Conservation (phyloP, 2,329 filamentous ascomycete species). For the Venturiaceae sp. region DNA sequence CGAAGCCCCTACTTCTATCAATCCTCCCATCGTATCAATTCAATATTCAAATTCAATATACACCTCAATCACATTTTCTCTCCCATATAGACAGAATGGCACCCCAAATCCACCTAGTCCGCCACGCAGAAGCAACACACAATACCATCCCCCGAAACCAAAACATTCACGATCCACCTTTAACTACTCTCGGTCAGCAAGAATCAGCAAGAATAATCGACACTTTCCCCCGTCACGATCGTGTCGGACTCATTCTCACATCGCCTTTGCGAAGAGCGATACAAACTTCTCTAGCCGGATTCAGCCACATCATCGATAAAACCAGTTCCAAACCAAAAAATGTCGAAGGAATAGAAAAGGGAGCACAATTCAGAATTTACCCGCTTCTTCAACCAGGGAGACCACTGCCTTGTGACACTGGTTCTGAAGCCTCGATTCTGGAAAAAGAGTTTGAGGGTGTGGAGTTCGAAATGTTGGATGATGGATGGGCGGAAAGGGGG, state of each 20-base stretch:
- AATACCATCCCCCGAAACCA: slow-evolving; percentile 10
- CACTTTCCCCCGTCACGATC: background rate
- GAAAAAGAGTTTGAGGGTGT: background rate
- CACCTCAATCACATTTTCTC: no score
- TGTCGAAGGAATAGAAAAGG: slow-evolving; percentile 7
- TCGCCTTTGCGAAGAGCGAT: slow-evolving; percentile 10
- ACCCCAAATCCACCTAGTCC: slow-evolving; percentile 10
- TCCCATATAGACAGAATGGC: no score
- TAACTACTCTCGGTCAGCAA: slow-evolving; percentile 8
- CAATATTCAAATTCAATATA: no score
- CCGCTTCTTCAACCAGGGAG: slow-evolving; percentile 10
- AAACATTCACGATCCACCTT: slow-evolving; percentile 8
- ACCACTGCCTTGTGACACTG: slow-evolving; percentile 10
- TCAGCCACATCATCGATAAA: slow-evolving; percentile 8
- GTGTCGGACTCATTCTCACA: slow-evolving; percentile 1
- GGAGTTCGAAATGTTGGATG: background rate
- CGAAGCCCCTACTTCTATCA: no score
- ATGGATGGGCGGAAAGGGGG: background rate
- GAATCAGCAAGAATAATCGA: slow-evolving; percentile 6
- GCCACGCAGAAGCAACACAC: slow-evolving; percentile 10
- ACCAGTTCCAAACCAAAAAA: slow-evolving; percentile 5
- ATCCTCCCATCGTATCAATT: no score
- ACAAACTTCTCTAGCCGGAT: slow-evolving; percentile 10
- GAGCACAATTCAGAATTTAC: slow-evolving; percentile 9
- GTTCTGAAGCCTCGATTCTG: slow-evolving; percentile 9